Evolutionary conservation across 2,329 filamentous ascomycete genomes (phyloP), one percentile per base, ranked within the genome.

Genomic region (Colletotrichum musae): DNA sequence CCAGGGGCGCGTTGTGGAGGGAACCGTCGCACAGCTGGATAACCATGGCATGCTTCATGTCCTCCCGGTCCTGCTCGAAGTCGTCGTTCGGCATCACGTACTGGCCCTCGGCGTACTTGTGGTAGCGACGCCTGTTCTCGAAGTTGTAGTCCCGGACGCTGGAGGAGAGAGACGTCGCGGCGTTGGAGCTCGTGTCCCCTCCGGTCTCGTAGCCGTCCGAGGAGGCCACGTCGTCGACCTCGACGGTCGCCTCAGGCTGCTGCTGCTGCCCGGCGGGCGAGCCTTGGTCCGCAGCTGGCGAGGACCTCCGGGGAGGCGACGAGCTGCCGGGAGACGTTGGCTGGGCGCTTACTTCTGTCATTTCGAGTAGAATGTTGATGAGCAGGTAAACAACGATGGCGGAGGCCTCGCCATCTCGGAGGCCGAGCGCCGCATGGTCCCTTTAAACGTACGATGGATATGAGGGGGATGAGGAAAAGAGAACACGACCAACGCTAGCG

Each of bases 61-160:
- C 86, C 18, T 88, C 79, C 12, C 87, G 84, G 70, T 87, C 84
- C 54, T 87, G 79, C 74, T 89, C 87, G 67, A 80, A 76, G 71
- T 85, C 83, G 74, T 45, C 75, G 50, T 73, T 76, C 1, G 75
- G 75, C 5, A 76, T 54, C 6, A 73, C 54, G 48, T 75, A 74
- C 36, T 73, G 71, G 43, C 82, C 82, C 28, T 81, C 76, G 21
- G 76, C 76, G 71, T 76, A 80, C 56, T 73, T 74, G 63, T 59
- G 57, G 18, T 84, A 84, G 4, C 81, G 77, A 0, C 83, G 77
- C 1, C 81, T 81, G 54, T 85, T 78, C 48, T 83, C 81, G 45
- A 80, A 80, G 13, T 75, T 71, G 45, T 78, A 81, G 28, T 79
- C 70, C 32, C 76, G 74, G 15, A 80, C 72, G 24, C 77, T 79